These are phyloP conservation scores for Gloeostereum incarnatum DNA, from an alignment of 768 basidiomycete species.

Conservation along the genomic window DNA sequence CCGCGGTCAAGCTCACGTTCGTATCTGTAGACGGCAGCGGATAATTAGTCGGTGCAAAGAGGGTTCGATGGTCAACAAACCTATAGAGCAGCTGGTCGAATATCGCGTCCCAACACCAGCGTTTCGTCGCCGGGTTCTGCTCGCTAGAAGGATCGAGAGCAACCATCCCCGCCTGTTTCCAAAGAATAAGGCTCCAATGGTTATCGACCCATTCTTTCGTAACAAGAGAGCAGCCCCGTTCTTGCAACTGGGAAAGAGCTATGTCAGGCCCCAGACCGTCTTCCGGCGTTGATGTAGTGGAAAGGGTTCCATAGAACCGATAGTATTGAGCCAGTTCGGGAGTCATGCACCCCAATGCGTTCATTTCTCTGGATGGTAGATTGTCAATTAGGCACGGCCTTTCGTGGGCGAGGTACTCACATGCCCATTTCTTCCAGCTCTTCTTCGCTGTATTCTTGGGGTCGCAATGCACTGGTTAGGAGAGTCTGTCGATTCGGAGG, in stretches of 20 bases:
- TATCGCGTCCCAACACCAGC: constrained; percentile 82
- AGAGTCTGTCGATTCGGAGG: constrained; percentile 33
- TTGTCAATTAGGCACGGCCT: not conserved
- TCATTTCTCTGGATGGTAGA: constrained; percentile 28
- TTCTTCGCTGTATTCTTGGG: constrained; percentile 32
- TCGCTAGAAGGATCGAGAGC: constrained; percentile 60
- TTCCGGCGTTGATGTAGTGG: constrained; percentile 4
- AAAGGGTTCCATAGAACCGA: constrained; percentile 32
- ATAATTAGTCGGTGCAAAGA: not conserved
- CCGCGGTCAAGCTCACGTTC: constrained; percentile 78
- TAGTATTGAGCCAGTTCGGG: constrained; percentile 50
- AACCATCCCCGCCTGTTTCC: constrained; percentile 90
- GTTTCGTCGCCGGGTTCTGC: constrained; percentile 28
- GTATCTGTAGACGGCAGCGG: constrained; percentile 45
- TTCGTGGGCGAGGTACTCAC: constrained; percentile 23
- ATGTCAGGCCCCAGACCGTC: constrained; percentile 23
- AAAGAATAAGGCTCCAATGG: constrained; percentile 84
- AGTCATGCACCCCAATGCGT: constrained; percentile 45
- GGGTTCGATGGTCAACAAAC: constrained; percentile 26
- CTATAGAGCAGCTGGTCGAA: constrained; percentile 80
- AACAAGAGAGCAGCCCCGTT: constrained; percentile 55
- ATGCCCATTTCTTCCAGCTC: constrained; percentile 43
- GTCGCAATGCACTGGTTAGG: constrained; percentile 37
- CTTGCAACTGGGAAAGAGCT: constrained; percentile 45
- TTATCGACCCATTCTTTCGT: constrained; percentile 84